Percentiles rank a stretch among this genome's conserved stretches.
Evolutionary conservation across 345 rosid genomes (phyloP).

Genomic region (Sonneratia caseolaris): DNA sequence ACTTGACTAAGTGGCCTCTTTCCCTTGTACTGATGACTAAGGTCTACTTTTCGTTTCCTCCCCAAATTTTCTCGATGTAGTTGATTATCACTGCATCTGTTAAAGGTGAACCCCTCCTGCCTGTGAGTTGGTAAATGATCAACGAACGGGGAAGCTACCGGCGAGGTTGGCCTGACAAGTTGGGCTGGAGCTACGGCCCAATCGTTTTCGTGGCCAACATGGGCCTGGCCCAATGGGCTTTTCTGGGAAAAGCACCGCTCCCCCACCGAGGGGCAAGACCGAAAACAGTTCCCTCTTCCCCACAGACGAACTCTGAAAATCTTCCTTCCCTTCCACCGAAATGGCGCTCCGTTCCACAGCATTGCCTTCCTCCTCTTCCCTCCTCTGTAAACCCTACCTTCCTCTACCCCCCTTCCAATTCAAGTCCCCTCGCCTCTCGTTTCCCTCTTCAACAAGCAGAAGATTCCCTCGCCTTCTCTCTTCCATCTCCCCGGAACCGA

Average conservation of each 20-base stretch:
- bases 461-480: conserved; percentile 12
- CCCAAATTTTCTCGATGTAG: no score
- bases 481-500: conserved; percentile 12
- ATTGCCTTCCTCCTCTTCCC: conserved; percentile 8
- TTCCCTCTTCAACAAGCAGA: neutral
- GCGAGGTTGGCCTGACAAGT: neutral
- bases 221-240: no score
- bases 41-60: no score
- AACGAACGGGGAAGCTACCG: no score
- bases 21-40: no score
- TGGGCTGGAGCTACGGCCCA: neutral
- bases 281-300: neutral
- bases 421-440: conserved; percentile 1
- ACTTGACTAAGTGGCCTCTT: no score
- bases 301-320: neutral
- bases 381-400: neutral
- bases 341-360: conserved; percentile 36
- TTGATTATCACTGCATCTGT: no score
- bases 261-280: no score
- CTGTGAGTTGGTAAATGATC: no score
- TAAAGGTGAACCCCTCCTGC: no score
- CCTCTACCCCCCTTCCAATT: neutral
- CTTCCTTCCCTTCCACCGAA: neutral
- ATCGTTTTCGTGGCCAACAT: no score
- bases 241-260: no score